A percentile compares a stretch with the other conserved stretches of the same genome.
These are phyloP conservation scores for Coemansia sp. DNA, from an alignment of 192 early-diverging fungal genomes.

Conservation along the genomic window DNA sequence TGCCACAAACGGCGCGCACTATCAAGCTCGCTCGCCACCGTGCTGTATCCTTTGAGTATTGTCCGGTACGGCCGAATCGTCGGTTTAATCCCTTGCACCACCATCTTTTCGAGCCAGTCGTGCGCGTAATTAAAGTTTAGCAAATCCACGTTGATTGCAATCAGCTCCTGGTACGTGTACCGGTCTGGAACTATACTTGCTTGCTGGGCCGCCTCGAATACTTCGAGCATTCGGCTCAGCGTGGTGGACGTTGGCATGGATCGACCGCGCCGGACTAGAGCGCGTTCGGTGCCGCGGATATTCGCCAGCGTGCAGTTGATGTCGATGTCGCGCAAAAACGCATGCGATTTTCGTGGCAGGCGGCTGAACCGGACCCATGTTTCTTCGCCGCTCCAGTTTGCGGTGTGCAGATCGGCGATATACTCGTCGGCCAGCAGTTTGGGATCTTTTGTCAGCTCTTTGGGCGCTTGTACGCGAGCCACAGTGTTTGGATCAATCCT, in stretches of 20 bases:
- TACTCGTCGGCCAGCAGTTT: slow-evolving; percentile 14
- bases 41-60: slow-evolving; percentile 45
- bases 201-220: slow-evolving; percentile 12
- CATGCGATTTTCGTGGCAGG: slow-evolving; percentile 16
- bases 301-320: slow-evolving; percentile 37
- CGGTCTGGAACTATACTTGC: slow-evolving; percentile 28
- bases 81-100: slow-evolving; percentile 19
- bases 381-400: slow-evolving; percentile 30
- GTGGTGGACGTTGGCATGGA: slow-evolving; percentile 15
- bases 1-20: slow-evolving; percentile 38
- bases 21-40: slow-evolving; percentile 26
- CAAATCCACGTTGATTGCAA: slow-evolving; percentile 37
- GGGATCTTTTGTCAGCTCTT: neutral
- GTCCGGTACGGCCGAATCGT: slow-evolving; percentile 45
- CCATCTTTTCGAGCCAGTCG: slow-evolving; percentile 32
- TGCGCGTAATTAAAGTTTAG: slow-evolving; percentile 33
- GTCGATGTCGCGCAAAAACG: slow-evolving; percentile 31
- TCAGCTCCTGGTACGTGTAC: slow-evolving; percentile 48
- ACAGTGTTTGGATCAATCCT: neutral
- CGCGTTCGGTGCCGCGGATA: slow-evolving; percentile 15
- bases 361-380: slow-evolving; percentile 29
- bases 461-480: neutral
- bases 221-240: slow-evolving; percentile 25
- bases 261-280: neutral
- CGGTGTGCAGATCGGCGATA: slow-evolving; percentile 21